Base-by-base conservation (phyloP, 352 stramenopile species). In the Peronospora belbahrii region DNA sequence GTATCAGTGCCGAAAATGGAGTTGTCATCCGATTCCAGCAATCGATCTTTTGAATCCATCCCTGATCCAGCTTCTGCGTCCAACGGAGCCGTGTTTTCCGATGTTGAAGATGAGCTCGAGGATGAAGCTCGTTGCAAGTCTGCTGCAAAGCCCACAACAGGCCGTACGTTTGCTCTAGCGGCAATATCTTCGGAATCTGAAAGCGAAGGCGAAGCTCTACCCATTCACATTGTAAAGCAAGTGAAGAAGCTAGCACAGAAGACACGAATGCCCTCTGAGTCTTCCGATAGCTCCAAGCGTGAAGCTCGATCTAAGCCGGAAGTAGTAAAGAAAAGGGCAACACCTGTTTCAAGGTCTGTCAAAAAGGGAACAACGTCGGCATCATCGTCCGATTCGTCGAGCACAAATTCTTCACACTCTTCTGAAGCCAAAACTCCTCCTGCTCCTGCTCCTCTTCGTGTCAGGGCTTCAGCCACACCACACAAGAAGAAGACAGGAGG, bases 141-240 rank as follows among this genome's bases (percentile, higher is more conserved):
- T 30, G 25, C 38, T 48, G 14, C 22, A 6, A 51, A 60, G 23
- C 6, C 40, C 30, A 43, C 17, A 18, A 20, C 31, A 41, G 27
- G 31, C 32, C 40, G 9, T 23, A 67, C 59, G 30, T 27, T 48
- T 30, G 25, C 35, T 10, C 6, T 58, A 20, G 48, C 37, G n/a
- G 48, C 55, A 54, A 40, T 47, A 42, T 67, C 53, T 9, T 68
- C 58, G 14, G 44, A 62, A 20, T 61, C 51, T 5, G 39, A 59
- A 24, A 48, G 37, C 11, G 37, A 48, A 18, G 57, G 25, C 0
- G 52, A 60, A 30, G 40, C 32, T 39, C n/a, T 41, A 27, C 25
- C 31, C 18, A 56, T 55, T 24, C 32, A 27, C 1, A 34, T 19
- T 6, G 24, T 41, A 2, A 64, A 65, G 28, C 23, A 32, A 22